Conservation (phyloP, 306 rosid genomes). For the Macrotyloma uniflorum region DNA sequence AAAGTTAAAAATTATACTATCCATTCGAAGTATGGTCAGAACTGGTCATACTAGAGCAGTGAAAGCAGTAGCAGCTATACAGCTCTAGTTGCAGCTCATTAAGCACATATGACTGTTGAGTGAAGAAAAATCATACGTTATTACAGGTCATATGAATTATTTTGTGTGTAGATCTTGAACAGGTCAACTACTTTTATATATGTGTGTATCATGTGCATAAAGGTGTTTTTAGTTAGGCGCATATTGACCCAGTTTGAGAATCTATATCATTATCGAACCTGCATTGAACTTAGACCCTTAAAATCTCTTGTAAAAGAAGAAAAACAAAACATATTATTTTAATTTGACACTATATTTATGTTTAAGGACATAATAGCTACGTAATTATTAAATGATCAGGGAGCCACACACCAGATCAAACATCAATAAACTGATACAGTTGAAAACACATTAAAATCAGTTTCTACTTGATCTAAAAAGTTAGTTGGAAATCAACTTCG, state of each 20-base stretch:
- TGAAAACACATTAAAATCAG: not conserved
- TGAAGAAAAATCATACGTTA: not conserved
- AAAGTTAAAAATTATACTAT: too few species aligned
- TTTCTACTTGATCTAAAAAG: not conserved
- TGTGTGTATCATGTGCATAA: not conserved
- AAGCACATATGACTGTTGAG: not conserved
- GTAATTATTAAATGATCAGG: not conserved
- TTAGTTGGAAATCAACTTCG: not conserved
- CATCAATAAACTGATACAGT: not conserved
- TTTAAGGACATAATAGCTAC: not conserved
- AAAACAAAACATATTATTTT: too few species aligned
- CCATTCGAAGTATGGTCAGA: too few species aligned
- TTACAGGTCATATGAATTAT: not conserved
- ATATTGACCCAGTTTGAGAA: not conserved
- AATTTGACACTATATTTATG: not conserved
- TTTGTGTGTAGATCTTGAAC: not conserved
- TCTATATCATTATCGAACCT: not conserved
- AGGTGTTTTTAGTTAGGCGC: not conserved
- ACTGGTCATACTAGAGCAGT: too few species aligned
- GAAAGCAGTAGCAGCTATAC: too few species aligned
- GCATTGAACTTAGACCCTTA: not conserved
- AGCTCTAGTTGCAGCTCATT: too few species aligned
- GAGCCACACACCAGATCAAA: not conserved
- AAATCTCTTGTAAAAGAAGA: not conserved
- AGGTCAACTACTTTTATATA: not conserved